phyloP scores from a whole-genome alignment of 2,329 filamentous ascomycete genomes.

The Arachnopeziza araneosa region DNA sequence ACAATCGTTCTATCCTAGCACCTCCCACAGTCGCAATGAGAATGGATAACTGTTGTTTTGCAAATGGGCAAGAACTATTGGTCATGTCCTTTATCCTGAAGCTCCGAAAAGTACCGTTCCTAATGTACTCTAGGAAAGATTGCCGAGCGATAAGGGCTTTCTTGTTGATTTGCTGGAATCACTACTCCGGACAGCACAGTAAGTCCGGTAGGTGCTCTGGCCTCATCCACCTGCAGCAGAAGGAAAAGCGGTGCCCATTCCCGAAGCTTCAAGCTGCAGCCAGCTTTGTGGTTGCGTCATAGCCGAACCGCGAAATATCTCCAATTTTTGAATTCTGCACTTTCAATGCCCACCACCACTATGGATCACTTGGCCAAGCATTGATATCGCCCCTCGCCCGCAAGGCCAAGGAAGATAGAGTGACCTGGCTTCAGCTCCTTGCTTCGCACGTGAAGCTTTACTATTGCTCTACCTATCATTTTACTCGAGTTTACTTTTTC shows the following conservation, averaged over 20 bases:
- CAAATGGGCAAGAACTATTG: neutral
- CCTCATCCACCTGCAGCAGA: neutral
- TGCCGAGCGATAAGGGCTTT: neutral
- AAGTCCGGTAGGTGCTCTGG: too few relatives aligned
- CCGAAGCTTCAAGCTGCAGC: neutral
- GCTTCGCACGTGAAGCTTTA: slow-evolving; percentile 4
- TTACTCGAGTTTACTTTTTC: slow-evolving; percentile 4
- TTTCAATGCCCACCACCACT: neutral
- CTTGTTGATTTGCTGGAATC: neutral
- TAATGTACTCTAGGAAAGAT: too few relatives aligned
- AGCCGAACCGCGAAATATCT: neutral
- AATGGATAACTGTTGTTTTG: neutral
- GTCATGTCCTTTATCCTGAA: neutral
- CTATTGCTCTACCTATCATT: neutral
- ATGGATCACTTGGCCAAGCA: neutral
- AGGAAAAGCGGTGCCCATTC: neutral
- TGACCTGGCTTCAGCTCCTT: neutral
- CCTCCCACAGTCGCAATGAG: neutral
- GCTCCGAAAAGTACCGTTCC: neutral
- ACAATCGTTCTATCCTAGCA: neutral
- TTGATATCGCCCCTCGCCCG: neutral
- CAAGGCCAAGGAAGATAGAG: neutral
- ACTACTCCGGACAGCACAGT: neutral
- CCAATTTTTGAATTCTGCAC: neutral
- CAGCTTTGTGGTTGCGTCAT: neutral